Conservation (phyloP, 257 asterid genomes). For the Jacaranda copaia region DNA sequence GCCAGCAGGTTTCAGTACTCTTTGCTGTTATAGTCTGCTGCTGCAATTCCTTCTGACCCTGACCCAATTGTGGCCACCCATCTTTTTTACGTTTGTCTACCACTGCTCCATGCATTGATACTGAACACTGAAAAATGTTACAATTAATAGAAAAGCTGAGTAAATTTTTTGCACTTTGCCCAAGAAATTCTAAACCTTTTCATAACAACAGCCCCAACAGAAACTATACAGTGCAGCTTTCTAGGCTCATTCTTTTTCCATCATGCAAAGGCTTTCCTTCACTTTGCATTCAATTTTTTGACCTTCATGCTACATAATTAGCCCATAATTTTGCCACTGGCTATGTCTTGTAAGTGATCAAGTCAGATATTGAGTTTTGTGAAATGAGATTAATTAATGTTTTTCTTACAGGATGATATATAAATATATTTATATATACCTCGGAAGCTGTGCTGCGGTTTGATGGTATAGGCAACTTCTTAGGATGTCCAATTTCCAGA, state of each 20-base stretch:
- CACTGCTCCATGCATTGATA: constrained; percentile 22
- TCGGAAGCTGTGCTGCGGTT: constrained; percentile 45
- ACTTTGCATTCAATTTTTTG: constrained; percentile 27
- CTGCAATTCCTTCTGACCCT: constrained; percentile 31
- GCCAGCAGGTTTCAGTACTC: constrained; percentile 36
- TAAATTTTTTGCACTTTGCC: constrained; percentile 44
- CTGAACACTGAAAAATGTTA: too few species aligned
- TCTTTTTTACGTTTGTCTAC: constrained; percentile 44
- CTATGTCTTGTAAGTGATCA: constrained; percentile 35
- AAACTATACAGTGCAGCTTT: constrained; percentile 48
- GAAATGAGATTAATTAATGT: constrained; percentile 8
- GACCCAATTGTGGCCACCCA: constrained; percentile 40
- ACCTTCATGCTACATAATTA: constrained; percentile 39
- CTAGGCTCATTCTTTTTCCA: constrained; percentile 48
- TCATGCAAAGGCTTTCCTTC: constrained; percentile 39
- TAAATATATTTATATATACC: constrained; percentile 38
- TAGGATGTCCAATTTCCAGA: constrained; percentile 45
- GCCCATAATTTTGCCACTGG: constrained; percentile 32
- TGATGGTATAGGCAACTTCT: constrained; percentile 38
- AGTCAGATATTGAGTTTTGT: constrained; percentile 36
- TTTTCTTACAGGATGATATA: background rate
- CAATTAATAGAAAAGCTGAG: constrained; percentile 33
- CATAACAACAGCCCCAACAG: constrained; percentile 47
- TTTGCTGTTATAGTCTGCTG: constrained; percentile 37
- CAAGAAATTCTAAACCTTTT: constrained; percentile 47